Base-by-base conservation (phyloP, 148 eudicot genomes). In the Pouteria glomerata region DNA sequence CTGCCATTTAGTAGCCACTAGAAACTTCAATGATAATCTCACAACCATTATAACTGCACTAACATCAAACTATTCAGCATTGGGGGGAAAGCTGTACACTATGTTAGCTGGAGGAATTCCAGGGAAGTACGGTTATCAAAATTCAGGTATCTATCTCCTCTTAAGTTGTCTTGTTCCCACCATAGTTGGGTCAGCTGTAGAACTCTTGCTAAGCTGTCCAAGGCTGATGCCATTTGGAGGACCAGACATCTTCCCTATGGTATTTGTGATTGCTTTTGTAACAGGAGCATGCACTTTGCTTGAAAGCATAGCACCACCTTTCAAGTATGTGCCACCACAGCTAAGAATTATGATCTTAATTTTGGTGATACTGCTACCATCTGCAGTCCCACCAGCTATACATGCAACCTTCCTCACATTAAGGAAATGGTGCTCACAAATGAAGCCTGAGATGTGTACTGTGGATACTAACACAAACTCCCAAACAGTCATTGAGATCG, bases 401-500 rank as follows among this genome's bases (percentile, higher is more conserved):
- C 15, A 18, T 33, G 21, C 64, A 34, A 34, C 42, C 42, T 30
- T 14, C 4, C 21, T 51, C 55, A 51, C 24, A 51, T 3, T 0
- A 51, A n/a, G 19, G 55, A 51, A 51, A 51, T 51, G 55, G 55
- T 3, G 24, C 23, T 51, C 24, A 51, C 55, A 51, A 51, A 23
- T 51, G 63, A 59, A 14, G 42, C 41, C 39, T 5, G 23, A 59
- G 41, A 41, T 59, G 41, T 59, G 11, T 33, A 16, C 37, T 6
- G 6, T 59, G 34, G 21, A 21, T 59, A 59, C 21, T 59, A 33
- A 16, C 39, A 31, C 34, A 57, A 57, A 57, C 61, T 57, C 34
- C 61, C 16, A 57, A 57, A 57, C 34, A 18, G 34, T 57, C 63
- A 31, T 59, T 37, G 47, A 63, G 67, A 63, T 63, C 48, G 21